Evolutionary conservation across 306 rosid species (phyloP), one percentile per base, ranked within the genome.

Genomic region (Nissolia schottii): DNA sequence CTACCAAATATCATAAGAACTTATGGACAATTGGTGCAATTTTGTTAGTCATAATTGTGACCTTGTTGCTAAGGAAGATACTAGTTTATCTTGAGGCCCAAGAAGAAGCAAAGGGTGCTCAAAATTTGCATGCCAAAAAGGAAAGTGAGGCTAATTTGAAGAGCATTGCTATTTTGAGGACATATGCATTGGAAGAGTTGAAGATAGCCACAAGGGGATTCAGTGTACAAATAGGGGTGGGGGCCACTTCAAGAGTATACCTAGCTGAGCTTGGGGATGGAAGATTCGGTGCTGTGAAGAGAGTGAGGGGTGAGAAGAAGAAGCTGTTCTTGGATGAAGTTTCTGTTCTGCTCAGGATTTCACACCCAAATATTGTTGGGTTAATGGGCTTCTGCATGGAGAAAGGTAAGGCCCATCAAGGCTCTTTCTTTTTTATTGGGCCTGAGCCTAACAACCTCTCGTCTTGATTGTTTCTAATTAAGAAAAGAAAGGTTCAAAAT

Each of bases 241-340:
- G 73, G 20, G 82, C 61, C 58, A 53, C 77, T 53, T 63, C 77
- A 3, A 9, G 14, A 0, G 67, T 78, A 38, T 63, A 70, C 14
- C 77, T 70, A 1, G 13, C 43, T 1, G 43, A 37, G 43, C 43
- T 37, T 20, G 72, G 59, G 3, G 67, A 51, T 16, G 72, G 77
- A 5, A 70, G 57, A 41, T 61, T 61, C 29, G 82, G 60, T 5
- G 73, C 77, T 2, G 61, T 70, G 14, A 70, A 77, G 71, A 61
- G 72, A 31, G 64, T 38, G 34, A 70, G 59, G 22, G 73, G 73
- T 5, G 67, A 61, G 4, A 62, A 16, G 73, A 78, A 23, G 66
- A 63, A 31, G 46, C 4, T 41, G 28, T 78, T 71, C 31, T 16
- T 71, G 60, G 77, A 77, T 60, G 72, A 70, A 51, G 55, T 77